Percentiles rank a stretch among this genome's conserved stretches.
phyloP scores from a whole-genome alignment of 78 protist species.

The Isochrysis galbana region DNA sequence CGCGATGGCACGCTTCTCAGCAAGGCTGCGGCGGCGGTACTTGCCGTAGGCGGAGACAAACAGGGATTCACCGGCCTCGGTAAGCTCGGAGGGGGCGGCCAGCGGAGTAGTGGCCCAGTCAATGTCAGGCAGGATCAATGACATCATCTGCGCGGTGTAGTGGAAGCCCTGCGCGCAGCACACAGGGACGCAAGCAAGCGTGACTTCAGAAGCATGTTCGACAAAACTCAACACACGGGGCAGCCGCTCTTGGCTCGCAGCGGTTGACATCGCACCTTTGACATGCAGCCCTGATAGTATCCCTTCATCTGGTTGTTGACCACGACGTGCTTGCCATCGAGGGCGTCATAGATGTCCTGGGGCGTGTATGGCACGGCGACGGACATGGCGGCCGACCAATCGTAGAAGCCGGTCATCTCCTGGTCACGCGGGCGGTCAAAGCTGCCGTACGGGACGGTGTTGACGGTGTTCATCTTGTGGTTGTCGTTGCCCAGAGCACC shows the following conservation, averaged over 20 bases:
- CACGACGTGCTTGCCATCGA: background rate
- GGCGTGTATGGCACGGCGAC: background rate
- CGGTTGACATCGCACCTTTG: no score
- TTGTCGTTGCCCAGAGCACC: background rate
- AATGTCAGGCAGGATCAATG: background rate
- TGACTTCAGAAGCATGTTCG: background rate
- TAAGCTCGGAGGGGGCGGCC: background rate
- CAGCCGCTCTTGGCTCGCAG: background rate
- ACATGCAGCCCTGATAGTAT: background rate
- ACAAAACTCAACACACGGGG: background rate
- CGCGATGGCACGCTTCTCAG: background rate
- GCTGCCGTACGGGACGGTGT: background rate
- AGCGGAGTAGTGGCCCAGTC: background rate
- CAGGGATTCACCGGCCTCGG: background rate
- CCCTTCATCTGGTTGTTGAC: constrained; percentile 3
- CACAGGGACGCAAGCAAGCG: background rate
- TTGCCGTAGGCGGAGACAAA: background rate
- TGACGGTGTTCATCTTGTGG: background rate
- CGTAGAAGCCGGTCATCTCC: background rate
- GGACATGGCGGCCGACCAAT: background rate
- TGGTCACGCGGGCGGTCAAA: background rate
- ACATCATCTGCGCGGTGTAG: background rate
- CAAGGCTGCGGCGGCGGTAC: background rate
- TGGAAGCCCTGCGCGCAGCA: background rate
- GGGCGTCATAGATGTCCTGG: background rate